Percentiles rank a stretch among this genome's conserved stretches.
Evolutionary conservation across 805 yeast species (phyloP).

Genomic region (Zygosaccharomyces bisporus): DNA sequence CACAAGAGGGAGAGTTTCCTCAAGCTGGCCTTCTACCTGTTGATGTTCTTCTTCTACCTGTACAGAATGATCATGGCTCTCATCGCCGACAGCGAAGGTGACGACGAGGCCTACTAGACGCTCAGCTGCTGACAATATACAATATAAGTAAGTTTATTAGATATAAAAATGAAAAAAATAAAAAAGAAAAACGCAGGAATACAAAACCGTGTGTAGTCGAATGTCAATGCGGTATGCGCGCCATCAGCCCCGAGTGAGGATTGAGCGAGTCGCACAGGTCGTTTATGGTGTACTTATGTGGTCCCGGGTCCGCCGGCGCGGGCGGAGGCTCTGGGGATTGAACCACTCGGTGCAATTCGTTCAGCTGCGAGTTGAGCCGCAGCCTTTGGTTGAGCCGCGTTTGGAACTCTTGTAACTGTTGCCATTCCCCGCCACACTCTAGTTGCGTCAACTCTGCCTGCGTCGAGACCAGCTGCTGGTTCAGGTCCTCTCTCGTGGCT

Average conservation of each 20-base stretch:
- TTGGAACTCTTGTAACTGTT: slow-evolving; percentile 18
- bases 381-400: slow-evolving; percentile 14
- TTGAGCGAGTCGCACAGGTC: slow-evolving; percentile 17
- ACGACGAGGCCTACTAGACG: slow-evolving; percentile 18
- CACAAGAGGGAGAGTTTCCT: slow-evolving; percentile 90
- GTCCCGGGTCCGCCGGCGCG: slow-evolving; percentile 1
- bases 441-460: slow-evolving; percentile 16
- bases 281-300: slow-evolving; percentile 5
- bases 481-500: slow-evolving; percentile 17
- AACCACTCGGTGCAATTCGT: slow-evolving; percentile 10
- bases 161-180: slow-evolving; percentile 3
- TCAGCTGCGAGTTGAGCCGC: slow-evolving; percentile 16
- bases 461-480: slow-evolving; percentile 17
- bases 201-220: not conserved
- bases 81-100: slow-evolving; percentile 54
- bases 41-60: slow-evolving; percentile 91
- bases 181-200: not conserved
- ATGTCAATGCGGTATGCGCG: slow-evolving; percentile 12
- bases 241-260: slow-evolving; percentile 23
- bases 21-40: slow-evolving; percentile 85
- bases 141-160: too few species aligned
- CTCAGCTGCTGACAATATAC: too few species aligned
- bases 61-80: slow-evolving; percentile 95
- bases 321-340: slow-evolving; percentile 3
- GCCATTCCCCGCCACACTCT: slow-evolving; percentile 19